A percentile compares a stretch with the other conserved stretches of the same genome.
Evolutionary conservation across 139 green algal genomes (phyloP).

Genomic region (Pseudopediastrum boryanum): DNA sequence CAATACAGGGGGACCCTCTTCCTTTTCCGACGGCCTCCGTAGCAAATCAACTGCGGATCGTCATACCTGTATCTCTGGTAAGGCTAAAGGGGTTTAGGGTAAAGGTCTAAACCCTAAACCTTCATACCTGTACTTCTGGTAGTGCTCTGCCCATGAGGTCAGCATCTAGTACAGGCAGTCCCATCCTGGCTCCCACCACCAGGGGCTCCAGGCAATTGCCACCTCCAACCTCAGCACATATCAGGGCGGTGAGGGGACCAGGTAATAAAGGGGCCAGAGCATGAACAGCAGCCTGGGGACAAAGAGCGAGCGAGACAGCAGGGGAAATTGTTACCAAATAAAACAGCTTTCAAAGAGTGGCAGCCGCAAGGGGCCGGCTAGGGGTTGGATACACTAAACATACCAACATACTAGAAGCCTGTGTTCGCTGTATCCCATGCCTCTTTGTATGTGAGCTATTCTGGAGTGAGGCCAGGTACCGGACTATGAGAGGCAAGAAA

Average conservation of each 20-base stretch:
- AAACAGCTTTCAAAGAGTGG: no score
- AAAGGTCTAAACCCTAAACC: neutral
- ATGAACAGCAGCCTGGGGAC: conserved; percentile 29
- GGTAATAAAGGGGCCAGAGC: neutral
- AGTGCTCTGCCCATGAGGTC: conserved; percentile 62
- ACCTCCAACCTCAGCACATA: conserved; percentile 54
- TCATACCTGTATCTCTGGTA: conserved; percentile 55
- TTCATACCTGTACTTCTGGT: conserved; percentile 51
- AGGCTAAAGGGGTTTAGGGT: no score
- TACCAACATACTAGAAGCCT: no score
- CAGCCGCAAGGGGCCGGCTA: no score
- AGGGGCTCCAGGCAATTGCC: conserved; percentile 56
- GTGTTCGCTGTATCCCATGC: no score
- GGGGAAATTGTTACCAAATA: neutral
- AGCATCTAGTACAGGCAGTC: conserved; percentile 51
- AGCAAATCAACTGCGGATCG: neutral
- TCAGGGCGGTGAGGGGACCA: conserved; percentile 25
- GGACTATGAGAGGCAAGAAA: no score
- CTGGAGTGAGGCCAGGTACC: no score
- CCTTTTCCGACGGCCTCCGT: neutral
- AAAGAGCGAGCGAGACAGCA: neutral
- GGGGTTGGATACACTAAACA: no score
- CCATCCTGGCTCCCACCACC: conserved; percentile 30
- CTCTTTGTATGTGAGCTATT: no score
- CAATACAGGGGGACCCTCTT: neutral